Percentiles rank a stretch among this genome's conserved stretches.
phyloP scores from a whole-genome alignment of 2,329 filamentous ascomycete species.

The Simplicillium aogashimaense region DNA sequence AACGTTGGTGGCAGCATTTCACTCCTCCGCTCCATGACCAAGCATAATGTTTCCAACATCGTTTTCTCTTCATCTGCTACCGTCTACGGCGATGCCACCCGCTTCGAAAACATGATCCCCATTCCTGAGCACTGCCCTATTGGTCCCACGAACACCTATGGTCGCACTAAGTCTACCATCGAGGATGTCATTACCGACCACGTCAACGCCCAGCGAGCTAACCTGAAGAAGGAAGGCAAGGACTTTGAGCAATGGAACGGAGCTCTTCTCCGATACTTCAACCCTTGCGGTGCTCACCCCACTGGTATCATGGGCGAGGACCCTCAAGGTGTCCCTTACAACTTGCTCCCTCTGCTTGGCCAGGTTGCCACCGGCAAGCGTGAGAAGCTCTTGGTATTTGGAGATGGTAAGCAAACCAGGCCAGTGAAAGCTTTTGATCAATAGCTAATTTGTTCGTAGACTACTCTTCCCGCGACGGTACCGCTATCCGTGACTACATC shows the following conservation, averaged over 20 bases:
- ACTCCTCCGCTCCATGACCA: slow-evolving; percentile 78
- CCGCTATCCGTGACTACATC: slow-evolving; percentile 95
- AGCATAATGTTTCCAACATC: slow-evolving; percentile 88
- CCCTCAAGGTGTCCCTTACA: slow-evolving; percentile 90
- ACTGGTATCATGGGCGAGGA: slow-evolving; percentile 98
- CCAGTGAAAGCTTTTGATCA: background rate
- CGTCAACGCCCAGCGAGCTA: slow-evolving; percentile 77
- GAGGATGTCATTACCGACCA: slow-evolving; percentile 89
- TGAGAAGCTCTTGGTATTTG: slow-evolving; percentile 90
- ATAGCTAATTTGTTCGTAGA: slow-evolving; percentile 41
- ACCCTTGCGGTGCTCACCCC: slow-evolving; percentile 89
- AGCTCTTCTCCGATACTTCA: slow-evolving; percentile 92
- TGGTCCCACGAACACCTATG: slow-evolving; percentile 94
- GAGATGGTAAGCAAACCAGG: slow-evolving; percentile 58
- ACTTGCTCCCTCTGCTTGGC: slow-evolving; percentile 85
- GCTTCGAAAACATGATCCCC: slow-evolving; percentile 95
- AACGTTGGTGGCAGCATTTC: slow-evolving; percentile 90
- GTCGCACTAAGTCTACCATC: slow-evolving; percentile 88
- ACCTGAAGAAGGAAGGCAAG: slow-evolving; percentile 70
- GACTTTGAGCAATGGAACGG: slow-evolving; percentile 79
- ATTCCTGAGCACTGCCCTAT: slow-evolving; percentile 96
- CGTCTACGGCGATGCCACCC: slow-evolving; percentile 95
- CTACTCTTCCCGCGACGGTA: slow-evolving; percentile 83
- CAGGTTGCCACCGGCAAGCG: slow-evolving; percentile 94
- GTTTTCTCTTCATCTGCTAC: slow-evolving; percentile 98